These are phyloP conservation scores for Dissophora ornata DNA, from an alignment of 192 early-diverging fungal genomes.

Conservation along the genomic window DNA sequence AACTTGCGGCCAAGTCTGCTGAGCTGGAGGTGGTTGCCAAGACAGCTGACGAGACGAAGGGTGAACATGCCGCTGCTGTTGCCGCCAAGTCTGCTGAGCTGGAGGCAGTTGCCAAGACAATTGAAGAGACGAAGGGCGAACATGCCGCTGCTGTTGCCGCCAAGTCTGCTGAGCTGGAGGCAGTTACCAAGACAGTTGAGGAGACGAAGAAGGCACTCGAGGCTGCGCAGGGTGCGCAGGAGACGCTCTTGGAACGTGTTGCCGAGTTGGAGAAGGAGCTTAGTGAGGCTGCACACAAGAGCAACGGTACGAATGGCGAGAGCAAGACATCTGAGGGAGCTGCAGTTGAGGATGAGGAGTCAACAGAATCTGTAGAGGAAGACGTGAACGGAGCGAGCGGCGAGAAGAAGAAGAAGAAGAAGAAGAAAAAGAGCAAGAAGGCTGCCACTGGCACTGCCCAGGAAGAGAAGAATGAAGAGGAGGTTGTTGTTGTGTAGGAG, in stretches of 20 bases:
- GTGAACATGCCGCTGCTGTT: neutral
- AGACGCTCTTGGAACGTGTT: slow-evolving; percentile 15
- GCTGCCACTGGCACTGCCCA: neutral
- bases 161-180: too few relatives aligned
- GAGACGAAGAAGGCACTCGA: slow-evolving; percentile 24
- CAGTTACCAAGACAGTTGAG: too few relatives aligned
- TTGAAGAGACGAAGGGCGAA: slow-evolving; percentile 13
- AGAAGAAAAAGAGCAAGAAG: slow-evolving; percentile 35
- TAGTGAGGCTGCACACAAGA: slow-evolving; percentile 18
- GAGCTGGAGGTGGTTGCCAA: too few relatives aligned
- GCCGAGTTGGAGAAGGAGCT: slow-evolving; percentile 35
- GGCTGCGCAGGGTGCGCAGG: slow-evolving; percentile 15
- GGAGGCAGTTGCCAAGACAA: too few relatives aligned
- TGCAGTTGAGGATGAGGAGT: slow-evolving; percentile 9
- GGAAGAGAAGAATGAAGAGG: neutral
- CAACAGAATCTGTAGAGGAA: neutral
- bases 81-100: too few relatives aligned
- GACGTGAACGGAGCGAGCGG: slow-evolving; percentile 1
- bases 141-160: slow-evolving; percentile 5
- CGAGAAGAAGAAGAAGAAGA: slow-evolving; percentile 38
- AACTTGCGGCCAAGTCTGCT: too few relatives aligned
- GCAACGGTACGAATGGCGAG: neutral
- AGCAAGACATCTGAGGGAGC: too few relatives aligned
- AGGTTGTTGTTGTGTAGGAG: slow-evolving; percentile 24
- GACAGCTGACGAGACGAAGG: slow-evolving; percentile 10